Evolutionary conservation across 2,329 filamentous ascomycete genomes (phyloP).

Genomic region (Boeremia lycopersici): DNA sequence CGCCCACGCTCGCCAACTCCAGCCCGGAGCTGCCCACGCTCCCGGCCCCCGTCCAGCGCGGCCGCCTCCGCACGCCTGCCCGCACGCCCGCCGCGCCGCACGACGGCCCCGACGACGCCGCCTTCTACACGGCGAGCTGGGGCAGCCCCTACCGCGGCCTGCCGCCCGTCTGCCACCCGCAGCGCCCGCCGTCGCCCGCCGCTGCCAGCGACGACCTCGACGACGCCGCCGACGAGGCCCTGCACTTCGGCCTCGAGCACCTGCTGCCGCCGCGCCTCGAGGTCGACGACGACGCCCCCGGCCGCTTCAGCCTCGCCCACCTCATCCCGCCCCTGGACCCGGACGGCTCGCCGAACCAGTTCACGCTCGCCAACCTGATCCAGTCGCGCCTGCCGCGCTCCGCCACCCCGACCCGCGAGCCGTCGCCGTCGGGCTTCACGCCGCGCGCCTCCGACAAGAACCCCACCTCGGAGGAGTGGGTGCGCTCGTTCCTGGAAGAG

Average conservation of each 20-base stretch:
- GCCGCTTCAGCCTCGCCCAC: slow-evolving; percentile 48
- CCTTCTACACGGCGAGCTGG: slow-evolving; percentile 80
- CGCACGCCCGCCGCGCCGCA: slow-evolving; percentile 13
- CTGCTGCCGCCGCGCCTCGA: slow-evolving; percentile 45
- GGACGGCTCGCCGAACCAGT: slow-evolving; percentile 43
- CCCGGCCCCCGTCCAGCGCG: slow-evolving; percentile 41
- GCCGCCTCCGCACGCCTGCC: slow-evolving; percentile 38
- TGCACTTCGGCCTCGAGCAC: slow-evolving; percentile 49
- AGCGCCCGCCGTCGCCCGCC: slow-evolving; percentile 35
- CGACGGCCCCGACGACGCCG: slow-evolving; percentile 54
- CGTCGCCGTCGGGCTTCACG: slow-evolving; percentile 28
- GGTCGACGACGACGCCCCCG: slow-evolving; percentile 40
- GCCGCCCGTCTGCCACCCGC: slow-evolving; percentile 51
- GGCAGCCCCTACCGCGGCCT: slow-evolving; percentile 84
- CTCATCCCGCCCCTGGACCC: slow-evolving; percentile 44
- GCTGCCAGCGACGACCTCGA: slow-evolving; percentile 49
- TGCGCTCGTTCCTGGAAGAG: slow-evolving; percentile 79
- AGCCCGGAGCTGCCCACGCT: slow-evolving; percentile 51
- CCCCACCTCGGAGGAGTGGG: slow-evolving; percentile 79
- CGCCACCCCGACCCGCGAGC: slow-evolving; percentile 34
- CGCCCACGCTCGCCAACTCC: slow-evolving; percentile 49
- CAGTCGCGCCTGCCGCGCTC: slow-evolving; percentile 43
- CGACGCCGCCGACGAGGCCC: slow-evolving; percentile 43
- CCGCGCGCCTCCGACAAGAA: slow-evolving; percentile 34
- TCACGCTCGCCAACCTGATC: slow-evolving; percentile 48